Base-by-base conservation (phyloP, 192 early-diverging fungal genomes). In the Coemansia pectinata region DNA sequence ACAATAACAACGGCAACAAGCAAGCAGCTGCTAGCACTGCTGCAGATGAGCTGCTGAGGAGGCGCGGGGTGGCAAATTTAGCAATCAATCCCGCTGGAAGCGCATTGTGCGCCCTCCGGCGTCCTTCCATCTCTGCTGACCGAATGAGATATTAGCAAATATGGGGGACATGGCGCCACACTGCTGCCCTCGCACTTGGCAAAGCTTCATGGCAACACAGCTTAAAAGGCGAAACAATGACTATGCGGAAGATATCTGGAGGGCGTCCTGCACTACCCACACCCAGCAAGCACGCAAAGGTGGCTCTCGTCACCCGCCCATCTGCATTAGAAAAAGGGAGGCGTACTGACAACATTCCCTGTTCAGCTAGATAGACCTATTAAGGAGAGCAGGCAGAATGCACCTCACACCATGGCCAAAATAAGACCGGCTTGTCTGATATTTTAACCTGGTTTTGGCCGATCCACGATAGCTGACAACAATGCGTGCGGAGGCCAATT, bases 61-160 rank as follows among this genome's bases (percentile, higher is more conserved):
- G 70, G 70, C 63, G 70, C 57, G 36, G 42, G 57, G 45, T 72
- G 57, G 63, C 63, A 40, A 57, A 57, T 66, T 57, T 41, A 31
- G 53, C 63, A 53, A 40, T 50, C 52, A 55, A 25, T 27, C 14
- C 52, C 52, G 52, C 23, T 14, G 23, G 25, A 29, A 29, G 23
- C 14, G 12, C 52, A 55, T 55, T 55, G 52, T 55, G 12, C 31
- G 52, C 25, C 47, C 19, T 48, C 52, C 25, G 52, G 11, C 52
- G 52, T 55, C 23, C 52, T 55, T 55, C 52, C 52, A 55, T 55
- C 52, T 55, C 23, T 29, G 25, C 25, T 55, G 11, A 14, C 52
- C 25, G 25, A 29, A 27, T 25, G 23, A 55, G 52, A 55, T 55
- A 29, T 29, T 55, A 55, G 25, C 52, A 55, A 55, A 55, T 27